Conservation (phyloP, 208 protist species). For the Trypanosomatidae sp. region DNA sequence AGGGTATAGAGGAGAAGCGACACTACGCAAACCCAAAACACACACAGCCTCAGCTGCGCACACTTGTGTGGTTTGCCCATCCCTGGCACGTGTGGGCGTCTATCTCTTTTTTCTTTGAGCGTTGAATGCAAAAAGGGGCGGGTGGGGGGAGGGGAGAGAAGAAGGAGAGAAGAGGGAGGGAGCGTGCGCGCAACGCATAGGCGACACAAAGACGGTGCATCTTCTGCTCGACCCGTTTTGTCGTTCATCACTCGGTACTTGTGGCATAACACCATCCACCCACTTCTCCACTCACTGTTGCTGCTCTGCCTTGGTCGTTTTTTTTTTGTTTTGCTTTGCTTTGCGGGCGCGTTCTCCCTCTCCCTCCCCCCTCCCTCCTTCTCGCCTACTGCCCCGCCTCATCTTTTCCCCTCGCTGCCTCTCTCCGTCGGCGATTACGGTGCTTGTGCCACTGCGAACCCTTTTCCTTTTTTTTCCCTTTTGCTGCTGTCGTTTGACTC, state of each 20-base stretch:
- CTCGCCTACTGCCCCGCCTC: background rate
- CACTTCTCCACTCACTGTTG: background rate
- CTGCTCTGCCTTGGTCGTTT: conserved; percentile 8
- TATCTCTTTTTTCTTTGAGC: too few species aligned
- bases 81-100: too few species aligned
- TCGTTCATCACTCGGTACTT: background rate
- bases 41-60: too few species aligned
- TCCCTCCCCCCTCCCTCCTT: background rate
- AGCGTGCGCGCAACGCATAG: conserved; percentile 13
- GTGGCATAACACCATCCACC: background rate
- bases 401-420: background rate
- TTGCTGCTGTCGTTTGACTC: background rate
- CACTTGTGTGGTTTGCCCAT: too few species aligned
- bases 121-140: background rate
- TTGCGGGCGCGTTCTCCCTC: background rate
- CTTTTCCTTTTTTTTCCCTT: background rate
- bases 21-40: background rate
- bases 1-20: background rate
- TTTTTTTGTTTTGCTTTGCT: background rate
- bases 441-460: background rate
- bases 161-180: background rate
- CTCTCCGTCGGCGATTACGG: background rate
- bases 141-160: background rate
- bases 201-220: background rate
- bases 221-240: conserved; percentile 1